These are phyloP conservation scores for Picochlorum costavermella DNA, from an alignment of 139 green algal genomes.

Conservation along the genomic window DNA sequence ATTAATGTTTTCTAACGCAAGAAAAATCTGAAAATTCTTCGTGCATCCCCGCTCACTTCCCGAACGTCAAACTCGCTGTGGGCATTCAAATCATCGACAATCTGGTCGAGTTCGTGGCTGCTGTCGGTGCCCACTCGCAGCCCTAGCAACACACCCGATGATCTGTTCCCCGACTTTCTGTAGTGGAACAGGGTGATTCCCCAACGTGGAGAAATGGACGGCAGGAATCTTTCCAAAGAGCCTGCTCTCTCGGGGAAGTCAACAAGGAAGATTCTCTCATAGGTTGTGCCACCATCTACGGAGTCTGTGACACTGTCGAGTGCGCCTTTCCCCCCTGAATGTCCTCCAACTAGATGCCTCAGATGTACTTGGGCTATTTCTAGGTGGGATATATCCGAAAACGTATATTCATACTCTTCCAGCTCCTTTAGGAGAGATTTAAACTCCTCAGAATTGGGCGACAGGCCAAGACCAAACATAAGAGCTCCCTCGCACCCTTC, in stretches of 20 bases:
- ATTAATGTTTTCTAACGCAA: conserved; percentile 23
- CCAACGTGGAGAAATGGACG: conserved; percentile 60
- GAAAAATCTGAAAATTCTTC: conserved; percentile 72
- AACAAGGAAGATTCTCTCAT: conserved; percentile 72
- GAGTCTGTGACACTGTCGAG: conserved; percentile 1
- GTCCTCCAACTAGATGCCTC: conserved; percentile 77
- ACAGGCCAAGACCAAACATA: conserved; percentile 58
- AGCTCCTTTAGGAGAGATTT: conserved; percentile 54
- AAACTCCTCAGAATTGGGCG: conserved; percentile 25
- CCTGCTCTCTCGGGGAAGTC: conserved; percentile 87
- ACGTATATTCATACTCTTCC: conserved; percentile 40
- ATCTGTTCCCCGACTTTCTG: conserved; percentile 48
- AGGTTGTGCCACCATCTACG: conserved; percentile 6
- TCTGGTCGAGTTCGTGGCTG: conserved; percentile 20
- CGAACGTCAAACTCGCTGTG: conserved; percentile 57
- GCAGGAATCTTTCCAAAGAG: conserved; percentile 77
- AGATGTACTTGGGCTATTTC: conserved; percentile 74
- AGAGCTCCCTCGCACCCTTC: conserved; percentile 43
- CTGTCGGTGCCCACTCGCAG: conserved; percentile 29
- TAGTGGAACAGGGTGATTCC: conserved; percentile 98
- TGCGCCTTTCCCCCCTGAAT: conserved; percentile 19
- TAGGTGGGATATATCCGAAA: conserved; percentile 62
- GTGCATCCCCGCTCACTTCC: conserved; percentile 47
- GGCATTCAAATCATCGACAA: conserved; percentile 6
- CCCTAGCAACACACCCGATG: conserved; percentile 70